A percentile compares a stretch with the other conserved stretches of the same genome.
Evolutionary conservation across 495 filamentous ascomycete species (phyloP).

Genomic region (Aspergillus sparsus): DNA sequence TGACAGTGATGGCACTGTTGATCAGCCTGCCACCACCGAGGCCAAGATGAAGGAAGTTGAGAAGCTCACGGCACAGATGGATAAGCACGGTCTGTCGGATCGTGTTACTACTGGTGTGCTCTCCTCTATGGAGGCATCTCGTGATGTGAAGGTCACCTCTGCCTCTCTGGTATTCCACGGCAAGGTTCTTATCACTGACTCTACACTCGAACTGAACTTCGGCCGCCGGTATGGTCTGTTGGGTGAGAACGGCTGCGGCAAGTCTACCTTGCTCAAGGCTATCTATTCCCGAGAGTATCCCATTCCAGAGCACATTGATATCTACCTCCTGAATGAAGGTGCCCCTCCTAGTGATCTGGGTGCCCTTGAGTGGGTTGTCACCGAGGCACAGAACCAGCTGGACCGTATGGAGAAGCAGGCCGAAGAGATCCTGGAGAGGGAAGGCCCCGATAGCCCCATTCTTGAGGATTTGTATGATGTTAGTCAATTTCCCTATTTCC

Average conservation of each 20-base stretch:
- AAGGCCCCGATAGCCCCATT: slow-evolving; percentile 88
- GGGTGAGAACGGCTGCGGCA: slow-evolving; percentile 98
- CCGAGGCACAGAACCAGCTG: slow-evolving; percentile 92
- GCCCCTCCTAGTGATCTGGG: slow-evolving; percentile 87
- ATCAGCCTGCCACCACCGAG: slow-evolving; percentile 67
- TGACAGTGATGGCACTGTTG: slow-evolving; percentile 61
- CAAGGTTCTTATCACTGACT: slow-evolving; percentile 90
- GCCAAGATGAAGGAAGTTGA: slow-evolving; percentile 79
- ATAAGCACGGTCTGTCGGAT: slow-evolving; percentile 94
- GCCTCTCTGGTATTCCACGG: slow-evolving; percentile 95
- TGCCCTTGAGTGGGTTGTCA: slow-evolving; percentile 95
- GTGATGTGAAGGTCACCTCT: slow-evolving; percentile 96
- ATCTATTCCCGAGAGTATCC: slow-evolving; percentile 93
- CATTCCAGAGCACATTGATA: slow-evolving; percentile 94
- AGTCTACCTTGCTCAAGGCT: slow-evolving; percentile 94
- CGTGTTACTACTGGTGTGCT: slow-evolving; percentile 98
- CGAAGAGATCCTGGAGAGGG: slow-evolving; percentile 85
- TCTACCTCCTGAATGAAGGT: slow-evolving; percentile 97
- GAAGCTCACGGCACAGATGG: slow-evolving; percentile 83
- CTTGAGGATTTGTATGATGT: slow-evolving; percentile 96
- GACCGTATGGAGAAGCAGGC: slow-evolving; percentile 82
- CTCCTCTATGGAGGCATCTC: slow-evolving; percentile 75
- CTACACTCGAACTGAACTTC: slow-evolving; percentile 89
- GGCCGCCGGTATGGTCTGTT: slow-evolving; percentile 91
- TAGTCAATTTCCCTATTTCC: slow-evolving; percentile 35